phyloP scores from a whole-genome alignment of 2,329 filamentous ascomycete species.

The Malbranchea cinnamomea region DNA sequence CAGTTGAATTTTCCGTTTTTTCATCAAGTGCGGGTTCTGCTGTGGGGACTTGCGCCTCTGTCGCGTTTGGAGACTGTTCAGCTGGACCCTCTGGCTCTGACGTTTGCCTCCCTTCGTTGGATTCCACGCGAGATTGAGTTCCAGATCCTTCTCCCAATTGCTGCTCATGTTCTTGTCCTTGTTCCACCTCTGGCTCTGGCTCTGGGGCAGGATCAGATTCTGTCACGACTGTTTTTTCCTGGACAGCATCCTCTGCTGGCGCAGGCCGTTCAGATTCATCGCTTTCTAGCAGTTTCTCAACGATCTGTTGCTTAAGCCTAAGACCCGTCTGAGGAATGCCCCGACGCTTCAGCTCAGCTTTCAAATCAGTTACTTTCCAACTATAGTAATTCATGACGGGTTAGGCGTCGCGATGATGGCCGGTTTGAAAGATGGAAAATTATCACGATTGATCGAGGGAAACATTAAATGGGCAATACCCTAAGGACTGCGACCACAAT shows the following conservation, averaged over 20 bases:
- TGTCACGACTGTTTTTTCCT: slow-evolving; percentile 8
- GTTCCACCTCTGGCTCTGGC: slow-evolving; percentile 12
- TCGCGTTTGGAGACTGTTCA: no score
- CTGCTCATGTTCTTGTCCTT: no score
- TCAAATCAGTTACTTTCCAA: slow-evolving; percentile 61
- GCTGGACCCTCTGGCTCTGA: no score
- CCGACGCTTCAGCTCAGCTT: slow-evolving; percentile 57
- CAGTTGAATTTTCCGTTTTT: slow-evolving; percentile 5
- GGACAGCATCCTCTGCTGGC: background rate
- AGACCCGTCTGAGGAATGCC: slow-evolving; percentile 55
- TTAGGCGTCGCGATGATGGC: no score
- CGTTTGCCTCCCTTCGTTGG: no score
- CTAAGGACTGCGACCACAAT: no score
- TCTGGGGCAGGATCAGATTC: slow-evolving; percentile 8
- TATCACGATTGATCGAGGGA: no score
- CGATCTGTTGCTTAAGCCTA: slow-evolving; percentile 49
- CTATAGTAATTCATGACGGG: slow-evolving; percentile 41
- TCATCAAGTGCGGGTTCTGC: slow-evolving; percentile 12
- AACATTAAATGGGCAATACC: no score
- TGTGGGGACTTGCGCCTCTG: slow-evolving; percentile 2
- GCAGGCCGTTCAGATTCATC: slow-evolving; percentile 15
- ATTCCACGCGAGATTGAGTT: no score
- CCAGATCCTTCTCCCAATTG: no score
- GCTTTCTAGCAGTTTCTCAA: slow-evolving; percentile 44
- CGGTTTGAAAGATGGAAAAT: no score